phyloP scores from a whole-genome alignment of 805 yeast genomes.

The Metschnikowia shivogae region DNA sequence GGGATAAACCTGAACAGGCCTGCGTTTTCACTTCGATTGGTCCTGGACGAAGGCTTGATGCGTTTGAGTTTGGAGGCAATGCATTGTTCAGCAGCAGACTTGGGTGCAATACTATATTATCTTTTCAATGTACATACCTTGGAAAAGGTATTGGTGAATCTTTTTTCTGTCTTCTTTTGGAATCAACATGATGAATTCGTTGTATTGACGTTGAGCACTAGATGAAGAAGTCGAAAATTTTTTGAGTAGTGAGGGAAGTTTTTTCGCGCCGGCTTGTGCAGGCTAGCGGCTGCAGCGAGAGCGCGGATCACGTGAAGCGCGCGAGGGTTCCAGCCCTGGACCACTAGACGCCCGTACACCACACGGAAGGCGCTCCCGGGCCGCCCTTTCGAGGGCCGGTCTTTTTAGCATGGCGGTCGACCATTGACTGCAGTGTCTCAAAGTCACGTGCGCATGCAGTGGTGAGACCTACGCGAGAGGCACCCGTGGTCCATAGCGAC shows the following conservation, averaged over 20 bases:
- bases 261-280: constrained; percentile 16
- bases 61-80: neutral
- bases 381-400: no score
- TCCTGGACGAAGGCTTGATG: neutral
- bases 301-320: neutral
- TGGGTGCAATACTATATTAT: neutral
- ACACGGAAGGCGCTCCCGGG: no score
- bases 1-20: no score
- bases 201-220: constrained; percentile 17
- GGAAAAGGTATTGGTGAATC: constrained; percentile 98
- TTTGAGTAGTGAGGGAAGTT: constrained; percentile 13
- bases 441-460: no score
- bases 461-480: no score
- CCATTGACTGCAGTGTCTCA: no score
- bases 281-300: constrained; percentile 7
- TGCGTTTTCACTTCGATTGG: neutral
- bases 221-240: constrained; percentile 14
- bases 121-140: constrained; percentile 60
- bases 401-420: no score
- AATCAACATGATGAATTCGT: constrained; percentile 72
- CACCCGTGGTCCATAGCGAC: no score
- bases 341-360: no score
- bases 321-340: constrained; percentile 3
- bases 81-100: neutral
- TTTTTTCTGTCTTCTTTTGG: constrained; percentile 99